Base-by-base conservation (phyloP, 805 yeast genomes). In the Isabelozyma rhagii region DNA sequence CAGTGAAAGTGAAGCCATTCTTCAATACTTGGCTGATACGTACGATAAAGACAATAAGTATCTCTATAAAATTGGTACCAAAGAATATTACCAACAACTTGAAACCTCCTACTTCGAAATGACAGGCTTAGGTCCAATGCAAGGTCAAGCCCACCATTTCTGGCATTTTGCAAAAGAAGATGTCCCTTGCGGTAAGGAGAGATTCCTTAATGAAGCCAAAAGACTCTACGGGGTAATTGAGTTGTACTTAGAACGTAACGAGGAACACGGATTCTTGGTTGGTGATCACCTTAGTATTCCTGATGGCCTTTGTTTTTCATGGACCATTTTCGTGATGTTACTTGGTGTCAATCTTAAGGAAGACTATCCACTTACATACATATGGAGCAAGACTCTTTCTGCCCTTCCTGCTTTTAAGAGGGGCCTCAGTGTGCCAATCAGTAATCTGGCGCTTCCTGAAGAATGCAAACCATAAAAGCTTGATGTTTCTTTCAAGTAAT, bases 211-310 rank as follows among this genome's bases (percentile, higher is more conserved):
- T 25, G 85, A 82, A 54, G 69, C 80, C 6, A 61, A 69, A 18
- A 68, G 85, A 53, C 66, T 80, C 39, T 72, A 69, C 53, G 72
- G 76, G 11, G 84, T 81, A 39, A 63, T 71, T 51, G 82, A 81
- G 51, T 64, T 61, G 41, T 72, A 77, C 58, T 63, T 82, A 54
- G 64, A 65, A 45, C 62, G 68, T 42, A 79, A 72, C 55, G 62
- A 63, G 41, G 63, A 67, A 36, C 85, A 84, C 1, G 55, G 51
- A 8, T 84, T 66, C 66, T 64, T 82, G 36, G 85, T 79, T 44
- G 84, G 85, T 43, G 80, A 79, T 52, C 75, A 74, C 39, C 55
- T 83, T 43, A 68, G 80, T 18, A 72, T 79, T 53, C 86, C 84
- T 3, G 89, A 84, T 61, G 62, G 80, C 39, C 68, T 71, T 11